These are phyloP conservation scores for Tulasnella sp. DNA, from an alignment of 768 basidiomycete genomes.

Conservation along the genomic window DNA sequence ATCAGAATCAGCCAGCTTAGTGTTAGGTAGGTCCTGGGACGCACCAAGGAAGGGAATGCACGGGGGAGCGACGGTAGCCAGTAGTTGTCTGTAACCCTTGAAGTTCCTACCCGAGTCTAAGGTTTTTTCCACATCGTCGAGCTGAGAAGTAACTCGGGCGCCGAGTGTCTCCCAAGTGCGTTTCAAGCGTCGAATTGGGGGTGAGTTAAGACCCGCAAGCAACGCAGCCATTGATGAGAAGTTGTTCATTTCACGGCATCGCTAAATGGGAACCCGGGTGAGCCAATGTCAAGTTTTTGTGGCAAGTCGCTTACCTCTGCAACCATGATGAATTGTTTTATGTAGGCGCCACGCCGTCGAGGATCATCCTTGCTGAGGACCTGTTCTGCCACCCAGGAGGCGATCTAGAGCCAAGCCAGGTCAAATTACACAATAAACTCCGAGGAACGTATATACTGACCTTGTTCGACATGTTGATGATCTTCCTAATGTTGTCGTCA, in stretches of 20 bases:
- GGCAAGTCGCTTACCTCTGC: conserved; percentile 63
- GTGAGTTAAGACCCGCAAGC: conserved; percentile 86
- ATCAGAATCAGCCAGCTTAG: background rate
- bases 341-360: conserved; percentile 64
- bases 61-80: conserved; percentile 78
- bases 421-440: background rate
- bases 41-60: conserved; percentile 95
- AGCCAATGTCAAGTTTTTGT: background rate
- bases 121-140: conserved; percentile 76
- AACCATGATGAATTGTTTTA: conserved; percentile 86
- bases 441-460: conserved; percentile 35
- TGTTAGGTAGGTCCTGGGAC: conserved; percentile 26
- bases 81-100: conserved; percentile 76
- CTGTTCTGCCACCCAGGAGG: conserved; percentile 84
- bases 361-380: conserved; percentile 77
- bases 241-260: conserved; percentile 82
- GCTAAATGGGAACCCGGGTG: conserved; percentile 41
- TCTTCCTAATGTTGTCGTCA: conserved; percentile 74
- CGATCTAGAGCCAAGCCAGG: conserved; percentile 51
- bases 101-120: conserved; percentile 94
- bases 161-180: conserved; percentile 89
- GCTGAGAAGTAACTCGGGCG: conserved; percentile 60
- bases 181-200: conserved; percentile 85
- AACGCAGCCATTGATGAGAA: conserved; percentile 97
- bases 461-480: conserved; percentile 83